These are phyloP conservation scores for Aegilops longissima DNA, from an alignment of 176 grass and related monocot species.

Conservation along the genomic window DNA sequence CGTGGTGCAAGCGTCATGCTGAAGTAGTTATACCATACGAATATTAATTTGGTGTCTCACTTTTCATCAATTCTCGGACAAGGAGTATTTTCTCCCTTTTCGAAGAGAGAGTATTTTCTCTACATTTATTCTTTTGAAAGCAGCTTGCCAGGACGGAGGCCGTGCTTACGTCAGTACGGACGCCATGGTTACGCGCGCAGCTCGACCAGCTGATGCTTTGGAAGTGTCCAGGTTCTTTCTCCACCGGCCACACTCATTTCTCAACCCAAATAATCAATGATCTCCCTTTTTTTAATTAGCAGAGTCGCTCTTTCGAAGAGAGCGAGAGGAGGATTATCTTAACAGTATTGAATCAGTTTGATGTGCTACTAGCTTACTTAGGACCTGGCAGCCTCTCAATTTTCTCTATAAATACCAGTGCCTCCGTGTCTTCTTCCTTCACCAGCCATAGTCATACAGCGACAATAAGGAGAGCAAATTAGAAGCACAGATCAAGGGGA, in stretches of 20 bases:
- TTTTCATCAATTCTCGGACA: not conserved
- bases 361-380: not conserved
- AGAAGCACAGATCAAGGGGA: not conserved
- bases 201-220: not conserved
- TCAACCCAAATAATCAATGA: not conserved
- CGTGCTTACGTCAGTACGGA: not conserved
- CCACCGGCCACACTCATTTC: not conserved
- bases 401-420: not conserved
- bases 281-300: not conserved
- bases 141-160: not conserved
- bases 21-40: not conserved
- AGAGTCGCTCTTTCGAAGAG: not conserved
- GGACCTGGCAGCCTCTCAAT: not conserved
- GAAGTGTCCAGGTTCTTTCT: not conserved
- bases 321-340: not conserved
- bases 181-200: not conserved
- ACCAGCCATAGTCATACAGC: not conserved
- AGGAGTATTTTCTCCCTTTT: not conserved
- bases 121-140: not conserved
- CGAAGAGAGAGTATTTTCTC: not conserved
- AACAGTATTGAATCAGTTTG: not conserved
- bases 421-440: not conserved
- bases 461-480: not conserved
- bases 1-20: conserved; percentile 11
- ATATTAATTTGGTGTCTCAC: not conserved